Conservation (phyloP, 176 grass and related monocot species). For the Cenchrus americanus region DNA sequence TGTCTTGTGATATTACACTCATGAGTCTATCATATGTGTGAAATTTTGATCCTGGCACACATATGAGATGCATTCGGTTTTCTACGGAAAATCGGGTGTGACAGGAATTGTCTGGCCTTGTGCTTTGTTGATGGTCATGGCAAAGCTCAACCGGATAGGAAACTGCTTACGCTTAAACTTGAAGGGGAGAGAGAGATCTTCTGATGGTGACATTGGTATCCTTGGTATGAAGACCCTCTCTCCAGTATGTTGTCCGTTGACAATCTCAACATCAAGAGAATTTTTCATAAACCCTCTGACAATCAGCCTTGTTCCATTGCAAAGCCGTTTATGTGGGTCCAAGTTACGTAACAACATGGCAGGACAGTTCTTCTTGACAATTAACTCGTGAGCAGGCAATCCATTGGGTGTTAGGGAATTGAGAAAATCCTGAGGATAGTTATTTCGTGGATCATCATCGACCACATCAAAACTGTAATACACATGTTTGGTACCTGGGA, state of each 20-base stretch:
- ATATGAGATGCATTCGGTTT: too few relatives aligned
- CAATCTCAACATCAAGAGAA: background rate
- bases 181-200: background rate
- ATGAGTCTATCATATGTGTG: too few relatives aligned
- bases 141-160: background rate
- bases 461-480: background rate
- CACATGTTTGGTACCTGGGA: background rate
- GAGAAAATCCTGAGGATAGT: background rate
- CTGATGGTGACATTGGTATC: background rate
- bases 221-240: background rate
- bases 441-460: background rate
- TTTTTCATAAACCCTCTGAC: background rate
- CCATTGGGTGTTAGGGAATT: background rate
- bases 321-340: background rate
- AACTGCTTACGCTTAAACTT: background rate
- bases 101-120: background rate
- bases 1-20: too few relatives aligned
- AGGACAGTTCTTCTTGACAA: background rate
- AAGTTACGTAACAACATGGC: background rate
- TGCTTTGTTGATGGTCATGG: background rate
- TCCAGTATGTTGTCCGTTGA: background rate
- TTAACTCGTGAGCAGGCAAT: background rate
- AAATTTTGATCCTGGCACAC: too few relatives aligned
- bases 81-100: too few relatives aligned
- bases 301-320: background rate